A percentile compares a stretch with the other conserved stretches of the same genome.
Conservation (phyloP, 208 protist species). For the Phytomonas francai region DNA sequence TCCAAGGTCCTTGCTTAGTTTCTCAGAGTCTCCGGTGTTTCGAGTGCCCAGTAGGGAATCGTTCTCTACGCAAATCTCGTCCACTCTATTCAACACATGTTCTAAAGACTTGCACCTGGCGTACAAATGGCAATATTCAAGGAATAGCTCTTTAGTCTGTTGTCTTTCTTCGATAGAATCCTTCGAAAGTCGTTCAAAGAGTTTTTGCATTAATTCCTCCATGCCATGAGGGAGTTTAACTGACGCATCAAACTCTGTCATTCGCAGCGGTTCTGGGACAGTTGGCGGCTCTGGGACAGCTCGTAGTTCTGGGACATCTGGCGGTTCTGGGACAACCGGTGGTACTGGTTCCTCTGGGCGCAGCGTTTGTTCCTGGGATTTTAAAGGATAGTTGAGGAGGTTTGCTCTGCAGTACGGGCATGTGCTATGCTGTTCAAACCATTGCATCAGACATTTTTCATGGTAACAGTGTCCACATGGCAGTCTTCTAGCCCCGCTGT, state of each 20-base stretch:
- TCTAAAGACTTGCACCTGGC: neutral
- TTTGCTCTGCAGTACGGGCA: conserved; percentile 82
- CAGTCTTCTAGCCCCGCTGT: conserved; percentile 43
- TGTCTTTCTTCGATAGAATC: neutral
- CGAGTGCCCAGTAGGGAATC: neutral
- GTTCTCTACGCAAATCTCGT: neutral
- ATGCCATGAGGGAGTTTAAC: neutral
- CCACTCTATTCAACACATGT: neutral
- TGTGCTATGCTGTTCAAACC: conserved; percentile 67
- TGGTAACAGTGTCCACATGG: conserved; percentile 85
- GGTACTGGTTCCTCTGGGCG: neutral
- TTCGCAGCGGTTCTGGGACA: conserved; percentile 2
- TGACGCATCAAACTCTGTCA: neutral
- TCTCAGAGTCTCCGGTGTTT: neutral
- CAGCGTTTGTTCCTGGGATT: neutral
- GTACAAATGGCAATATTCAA: neutral
- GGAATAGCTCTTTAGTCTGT: neutral
- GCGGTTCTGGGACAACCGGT: conserved; percentile 1
- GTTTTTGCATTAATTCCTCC: neutral
- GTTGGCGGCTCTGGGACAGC: neutral
- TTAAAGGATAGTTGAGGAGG: conserved; percentile 23
- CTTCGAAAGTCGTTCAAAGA: neutral
- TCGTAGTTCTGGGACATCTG: neutral
- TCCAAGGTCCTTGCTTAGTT: neutral
- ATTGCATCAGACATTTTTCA: conserved; percentile 58